These are phyloP conservation scores for Lactifluus echinatus DNA, from an alignment of 768 basidiomycete genomes.

Conservation along the genomic window DNA sequence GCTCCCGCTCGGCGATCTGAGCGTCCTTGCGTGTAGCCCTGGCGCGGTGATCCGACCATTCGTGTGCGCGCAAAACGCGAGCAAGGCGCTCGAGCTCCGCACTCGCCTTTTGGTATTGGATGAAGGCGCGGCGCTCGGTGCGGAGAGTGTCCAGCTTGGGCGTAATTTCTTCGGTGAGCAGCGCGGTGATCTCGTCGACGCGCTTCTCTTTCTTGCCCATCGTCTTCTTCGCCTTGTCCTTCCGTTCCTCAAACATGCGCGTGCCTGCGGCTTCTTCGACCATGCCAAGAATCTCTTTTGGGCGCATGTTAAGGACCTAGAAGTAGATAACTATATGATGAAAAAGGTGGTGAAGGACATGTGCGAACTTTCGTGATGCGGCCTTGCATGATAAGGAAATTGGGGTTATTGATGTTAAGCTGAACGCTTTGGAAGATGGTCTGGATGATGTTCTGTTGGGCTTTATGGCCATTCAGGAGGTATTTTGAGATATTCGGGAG, in stretches of 20 bases:
- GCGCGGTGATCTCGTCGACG: slow-evolving; percentile 75
- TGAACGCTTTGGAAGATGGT: slow-evolving; percentile 94
- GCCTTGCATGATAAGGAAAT: slow-evolving; percentile 99
- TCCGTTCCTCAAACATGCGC: slow-evolving; percentile 97
- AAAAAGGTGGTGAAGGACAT: neutral
- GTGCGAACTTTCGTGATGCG: slow-evolving; percentile 85
- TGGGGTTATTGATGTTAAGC: slow-evolving; percentile 98
- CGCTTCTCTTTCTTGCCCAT: slow-evolving; percentile 98
- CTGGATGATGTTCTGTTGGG: slow-evolving; percentile 77
- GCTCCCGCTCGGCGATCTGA: slow-evolving; percentile 44
- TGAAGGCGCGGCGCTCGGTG: slow-evolving; percentile 76
- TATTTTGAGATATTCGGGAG: slow-evolving; percentile 93
- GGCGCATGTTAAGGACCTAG: slow-evolving; percentile 93
- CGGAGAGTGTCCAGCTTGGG: slow-evolving; percentile 91
- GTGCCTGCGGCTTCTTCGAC: slow-evolving; percentile 98
- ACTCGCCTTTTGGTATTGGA: slow-evolving; percentile 84
- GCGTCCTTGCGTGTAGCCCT: slow-evolving; percentile 46
- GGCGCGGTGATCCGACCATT: slow-evolving; percentile 64
- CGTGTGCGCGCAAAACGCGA: slow-evolving; percentile 76
- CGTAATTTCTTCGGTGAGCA: slow-evolving; percentile 83
- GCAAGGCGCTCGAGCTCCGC: slow-evolving; percentile 82
- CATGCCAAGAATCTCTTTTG: slow-evolving; percentile 96
- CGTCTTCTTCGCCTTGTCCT: slow-evolving; percentile 91
- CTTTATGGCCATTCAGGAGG: slow-evolving; percentile 91
- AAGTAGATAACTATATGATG: neutral